phyloP scores from a whole-genome alignment of 148 eudicot genomes.

The Pharnaceum exiguum region DNA sequence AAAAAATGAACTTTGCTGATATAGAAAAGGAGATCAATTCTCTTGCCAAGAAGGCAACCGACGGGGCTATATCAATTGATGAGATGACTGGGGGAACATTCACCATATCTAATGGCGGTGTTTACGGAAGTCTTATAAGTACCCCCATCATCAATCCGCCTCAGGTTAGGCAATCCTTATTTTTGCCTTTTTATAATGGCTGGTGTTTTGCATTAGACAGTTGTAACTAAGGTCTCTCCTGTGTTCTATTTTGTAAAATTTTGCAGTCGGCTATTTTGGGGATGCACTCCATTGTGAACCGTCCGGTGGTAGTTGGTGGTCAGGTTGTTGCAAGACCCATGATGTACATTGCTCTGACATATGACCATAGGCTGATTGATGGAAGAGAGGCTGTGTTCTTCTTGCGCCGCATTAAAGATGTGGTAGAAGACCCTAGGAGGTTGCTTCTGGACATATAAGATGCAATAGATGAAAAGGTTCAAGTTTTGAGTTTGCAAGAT shows the following conservation, averaged over 20 bases:
- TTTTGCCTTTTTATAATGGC: background rate
- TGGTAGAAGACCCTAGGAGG: conserved; percentile 94
- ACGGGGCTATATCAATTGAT: conserved; percentile 84
- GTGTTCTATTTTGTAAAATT: background rate
- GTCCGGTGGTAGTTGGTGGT: conserved; percentile 57
- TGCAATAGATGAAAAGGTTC: background rate
- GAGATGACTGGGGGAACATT: conserved; percentile 97
- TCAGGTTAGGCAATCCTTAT: conserved; percentile 45
- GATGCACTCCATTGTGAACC: conserved; percentile 50
- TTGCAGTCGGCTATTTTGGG: conserved; percentile 54
- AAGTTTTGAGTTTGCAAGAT: conserved; percentile 1
- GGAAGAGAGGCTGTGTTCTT: conserved; percentile 98
- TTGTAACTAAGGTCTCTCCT: background rate
- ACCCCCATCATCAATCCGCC: conserved; percentile 98
- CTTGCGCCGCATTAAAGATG: conserved; percentile 89
- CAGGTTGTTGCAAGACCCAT: conserved; percentile 79
- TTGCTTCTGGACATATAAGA: conserved; percentile 76
- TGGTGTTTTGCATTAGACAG: background rate
- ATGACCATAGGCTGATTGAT: conserved; percentile 94
- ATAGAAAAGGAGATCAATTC: conserved; percentile 79
- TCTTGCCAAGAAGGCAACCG: conserved; percentile 80
- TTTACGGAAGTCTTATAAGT: conserved; percentile 94
- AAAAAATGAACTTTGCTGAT: conserved; percentile 85
- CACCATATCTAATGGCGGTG: conserved; percentile 96
- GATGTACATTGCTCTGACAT: conserved; percentile 95